Percentiles rank a stretch among this genome's conserved stretches.
Conservation (phyloP, 2,329 filamentous ascomycete genomes). For the Onygenales sp. region DNA sequence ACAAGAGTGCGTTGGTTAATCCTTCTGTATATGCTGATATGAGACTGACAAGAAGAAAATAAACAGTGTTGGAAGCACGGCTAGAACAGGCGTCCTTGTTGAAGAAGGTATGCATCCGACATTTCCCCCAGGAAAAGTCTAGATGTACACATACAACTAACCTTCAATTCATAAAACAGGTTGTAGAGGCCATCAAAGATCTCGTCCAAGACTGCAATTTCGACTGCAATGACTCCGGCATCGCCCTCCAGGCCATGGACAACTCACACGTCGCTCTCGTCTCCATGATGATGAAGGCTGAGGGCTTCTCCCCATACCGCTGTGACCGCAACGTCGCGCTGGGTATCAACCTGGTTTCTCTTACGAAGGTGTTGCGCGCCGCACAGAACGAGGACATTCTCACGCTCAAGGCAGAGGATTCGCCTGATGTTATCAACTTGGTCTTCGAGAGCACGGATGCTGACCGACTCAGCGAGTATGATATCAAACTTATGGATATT, state of each 20-base stretch:
- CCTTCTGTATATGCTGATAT: neutral
- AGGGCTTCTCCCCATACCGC: conserved; percentile 88
- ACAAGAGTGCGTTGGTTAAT: conserved; percentile 21
- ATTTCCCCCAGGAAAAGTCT: neutral
- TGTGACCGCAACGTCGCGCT: conserved; percentile 99
- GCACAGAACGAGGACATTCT: conserved; percentile 91
- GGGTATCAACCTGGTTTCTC: conserved; percentile 89
- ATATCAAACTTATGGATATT: conserved; percentile 99
- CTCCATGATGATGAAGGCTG: conserved; percentile 96
- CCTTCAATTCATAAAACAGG: conserved; percentile 41
- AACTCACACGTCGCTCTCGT: conserved; percentile 99
- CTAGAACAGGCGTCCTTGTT: conserved; percentile 87
- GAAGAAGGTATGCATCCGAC: conserved; percentile 65
- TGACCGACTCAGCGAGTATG: conserved; percentile 95
- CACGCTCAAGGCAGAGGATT: conserved; percentile 94
- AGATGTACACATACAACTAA: neutral
- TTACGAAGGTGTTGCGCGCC: conserved; percentile 93
- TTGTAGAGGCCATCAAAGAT: conserved; percentile 98
- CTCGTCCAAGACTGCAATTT: conserved; percentile 99
- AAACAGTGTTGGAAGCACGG: conserved; percentile 84
- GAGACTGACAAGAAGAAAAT: neutral
- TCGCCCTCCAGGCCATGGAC: conserved; percentile 98
- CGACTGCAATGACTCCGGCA: conserved; percentile 99
- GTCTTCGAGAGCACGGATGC: conserved; percentile 83
- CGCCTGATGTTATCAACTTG: conserved; percentile 89